Evolutionary conservation across 768 basidiomycete genomes (phyloP), one percentile per base, ranked within the genome.

Genomic region (Lentinula raphanica): DNA sequence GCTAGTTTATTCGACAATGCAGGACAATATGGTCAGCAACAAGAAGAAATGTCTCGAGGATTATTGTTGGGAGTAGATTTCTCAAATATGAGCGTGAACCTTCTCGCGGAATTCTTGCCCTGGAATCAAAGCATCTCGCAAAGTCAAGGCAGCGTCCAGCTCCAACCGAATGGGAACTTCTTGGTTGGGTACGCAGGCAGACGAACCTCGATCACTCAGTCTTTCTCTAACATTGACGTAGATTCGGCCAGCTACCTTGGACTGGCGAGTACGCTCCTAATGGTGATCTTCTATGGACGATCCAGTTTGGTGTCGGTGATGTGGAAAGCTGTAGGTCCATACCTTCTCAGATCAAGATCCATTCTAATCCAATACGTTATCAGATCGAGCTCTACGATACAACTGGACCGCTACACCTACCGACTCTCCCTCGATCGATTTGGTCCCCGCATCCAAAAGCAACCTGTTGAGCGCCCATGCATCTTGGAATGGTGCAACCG

Each of bases 401-500:
- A 59, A 44, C 36, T 54, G 38, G 56, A 63, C 53, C 19, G 64
- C 62, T 2, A 62, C 53, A 36, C 64, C 64, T n/a, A 63, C 45
- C 28, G 45, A 50, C 36, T 55, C 60, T 9, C 64, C 64, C 3
- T 55, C 36, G 2, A 58, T 61, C 0, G 29, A 58, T 3, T 35
- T 65, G 2, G 40, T 45, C 19, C 2, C 3, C 17, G 3, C 54
- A 12, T 25, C 27, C 12, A 29, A 32, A 31, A 44, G 40, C 15
- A 50, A 51, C 23, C 28, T 48, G 5, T 49, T 48, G 15, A 58
- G 55, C 15, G 44, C 61, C 7, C 60, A 61, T 19, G 64, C 60
- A 4, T 62, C 61, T 8, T 65, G 64, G 64, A 65, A 63, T 44
- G 64, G 64, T 2, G 62, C 62, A 23, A 65, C 64, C 19, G 59